A percentile compares a stretch with the other conserved stretches of the same genome.
phyloP scores from a whole-genome alignment of 805 yeast genomes.

The Cyberlindnera euphorbiae region DNA sequence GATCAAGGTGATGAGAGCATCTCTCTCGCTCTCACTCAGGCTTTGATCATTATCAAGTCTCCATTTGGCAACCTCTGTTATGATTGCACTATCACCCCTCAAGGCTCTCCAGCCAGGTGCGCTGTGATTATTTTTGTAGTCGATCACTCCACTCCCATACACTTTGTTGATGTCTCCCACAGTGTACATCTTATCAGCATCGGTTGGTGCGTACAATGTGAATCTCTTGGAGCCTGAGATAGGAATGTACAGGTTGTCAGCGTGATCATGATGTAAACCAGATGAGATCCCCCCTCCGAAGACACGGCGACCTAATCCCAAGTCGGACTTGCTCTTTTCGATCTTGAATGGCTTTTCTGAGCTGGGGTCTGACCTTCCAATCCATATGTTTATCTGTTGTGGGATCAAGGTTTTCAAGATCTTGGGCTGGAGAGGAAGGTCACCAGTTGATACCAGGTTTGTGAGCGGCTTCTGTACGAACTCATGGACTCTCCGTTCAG shows the following conservation, averaged over 20 bases:
- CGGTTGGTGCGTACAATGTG: conserved; percentile 61
- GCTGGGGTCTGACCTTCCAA: conserved; percentile 40
- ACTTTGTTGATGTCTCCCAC: conserved; percentile 55
- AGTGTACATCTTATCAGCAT: conserved; percentile 54
- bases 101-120: conserved; percentile 63
- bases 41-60: conserved; percentile 29
- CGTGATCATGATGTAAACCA: conserved; percentile 78
- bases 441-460: conserved; percentile 27
- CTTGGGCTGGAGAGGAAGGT: conserved; percentile 38
- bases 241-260: conserved; percentile 67
- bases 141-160: conserved; percentile 61
- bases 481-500: conserved; percentile 40
- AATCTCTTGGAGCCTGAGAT: conserved; percentile 59
- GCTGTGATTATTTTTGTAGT: conserved; percentile 46
- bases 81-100: conserved; percentile 57
- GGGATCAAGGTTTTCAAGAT: conserved; percentile 44
- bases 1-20: conserved; percentile 23
- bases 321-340: conserved; percentile 21
- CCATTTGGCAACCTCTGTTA: conserved; percentile 45
- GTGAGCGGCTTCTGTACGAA: conserved; percentile 62
- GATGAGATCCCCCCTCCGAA: conserved; percentile 62
- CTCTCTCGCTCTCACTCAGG: conserved; percentile 21
- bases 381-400: conserved; percentile 74
- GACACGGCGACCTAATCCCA: conserved; percentile 48
- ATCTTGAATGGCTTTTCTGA: conserved; percentile 9